Conservation (phyloP, 78 protist genomes). For the Thecamonas trahens region DNA sequence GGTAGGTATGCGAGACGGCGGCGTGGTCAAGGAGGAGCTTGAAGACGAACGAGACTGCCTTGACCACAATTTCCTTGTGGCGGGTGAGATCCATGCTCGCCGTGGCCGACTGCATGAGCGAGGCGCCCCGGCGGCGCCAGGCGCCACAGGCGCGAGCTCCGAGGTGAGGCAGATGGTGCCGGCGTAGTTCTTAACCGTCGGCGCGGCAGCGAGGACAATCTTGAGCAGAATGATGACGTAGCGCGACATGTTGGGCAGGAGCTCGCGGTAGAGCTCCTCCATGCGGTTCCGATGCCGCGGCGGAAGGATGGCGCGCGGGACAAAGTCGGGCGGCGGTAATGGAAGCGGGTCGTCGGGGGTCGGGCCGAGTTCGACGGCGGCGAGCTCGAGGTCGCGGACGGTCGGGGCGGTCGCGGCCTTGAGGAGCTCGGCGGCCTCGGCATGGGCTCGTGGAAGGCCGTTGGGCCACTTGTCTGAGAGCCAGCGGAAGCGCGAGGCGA, state of each 20-base stretch:
- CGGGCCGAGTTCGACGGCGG: neutral
- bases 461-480: neutral
- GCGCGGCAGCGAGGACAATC: slow-evolving; percentile 1
- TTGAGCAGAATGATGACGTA: neutral
- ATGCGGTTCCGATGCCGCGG: neutral
- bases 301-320: neutral
- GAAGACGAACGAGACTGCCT: neutral
- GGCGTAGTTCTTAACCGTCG: neutral
- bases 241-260: neutral
- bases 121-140: too few relatives aligned
- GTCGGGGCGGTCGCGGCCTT: neutral
- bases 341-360: neutral
- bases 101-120: too few relatives aligned
- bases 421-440: neutral
- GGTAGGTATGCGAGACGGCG: neutral
- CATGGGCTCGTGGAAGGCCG: neutral
- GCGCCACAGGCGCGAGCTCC: neutral
- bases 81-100: neutral
- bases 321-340: neutral
- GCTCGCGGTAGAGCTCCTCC: neutral
- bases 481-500: neutral
- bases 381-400: neutral
- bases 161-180: neutral
- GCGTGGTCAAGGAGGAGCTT: neutral
- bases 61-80: neutral